These are phyloP conservation scores for Ophiorrhiza pumila DNA, from an alignment of 257 asterid genomes.

Conservation along the genomic window DNA sequence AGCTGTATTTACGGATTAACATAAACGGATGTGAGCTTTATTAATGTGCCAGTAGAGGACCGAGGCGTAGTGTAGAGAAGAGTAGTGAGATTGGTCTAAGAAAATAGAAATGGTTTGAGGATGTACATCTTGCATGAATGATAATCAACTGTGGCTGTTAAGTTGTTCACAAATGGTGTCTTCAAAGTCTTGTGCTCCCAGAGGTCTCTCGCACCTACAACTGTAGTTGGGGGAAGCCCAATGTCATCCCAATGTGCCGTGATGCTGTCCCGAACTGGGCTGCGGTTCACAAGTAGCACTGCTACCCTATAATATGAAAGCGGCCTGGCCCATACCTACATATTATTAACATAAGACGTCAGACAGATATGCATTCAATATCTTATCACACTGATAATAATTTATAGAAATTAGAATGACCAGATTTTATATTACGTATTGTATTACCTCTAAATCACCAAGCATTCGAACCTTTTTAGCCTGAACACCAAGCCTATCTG, in stretches of 20 bases:
- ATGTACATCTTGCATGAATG: conserved; percentile 86
- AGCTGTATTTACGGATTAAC: too few species aligned
- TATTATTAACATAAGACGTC: too few species aligned
- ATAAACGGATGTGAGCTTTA: too few species aligned
- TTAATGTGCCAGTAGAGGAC: too few species aligned
- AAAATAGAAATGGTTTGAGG: conserved; percentile 42
- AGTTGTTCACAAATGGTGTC: conserved; percentile 50
- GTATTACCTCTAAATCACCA: conserved; percentile 74
- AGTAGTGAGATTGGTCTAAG: too few species aligned
- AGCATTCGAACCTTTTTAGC: conserved; percentile 84
- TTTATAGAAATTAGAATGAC: too few species aligned
- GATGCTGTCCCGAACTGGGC: conserved; percentile 26
- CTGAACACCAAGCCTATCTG: conserved; percentile 76
- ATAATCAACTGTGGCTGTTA: conserved; percentile 59
- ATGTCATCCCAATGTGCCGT: conserved; percentile 84
- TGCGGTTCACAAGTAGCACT: conserved; percentile 66
- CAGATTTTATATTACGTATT: too few species aligned
- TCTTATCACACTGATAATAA: too few species aligned
- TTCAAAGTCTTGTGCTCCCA: conserved; percentile 82
- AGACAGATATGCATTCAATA: too few species aligned
- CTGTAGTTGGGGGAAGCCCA: conserved; percentile 50
- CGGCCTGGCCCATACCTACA: conserved; percentile 96
- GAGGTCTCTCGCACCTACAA: conserved; percentile 60
- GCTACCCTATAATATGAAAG: conserved; percentile 67
- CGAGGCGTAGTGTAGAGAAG: too few species aligned